Evolutionary conservation across 2,329 filamentous ascomycete species (phyloP), one percentile per base, ranked within the genome.

Genomic region (Colletotrichum magnum): DNA sequence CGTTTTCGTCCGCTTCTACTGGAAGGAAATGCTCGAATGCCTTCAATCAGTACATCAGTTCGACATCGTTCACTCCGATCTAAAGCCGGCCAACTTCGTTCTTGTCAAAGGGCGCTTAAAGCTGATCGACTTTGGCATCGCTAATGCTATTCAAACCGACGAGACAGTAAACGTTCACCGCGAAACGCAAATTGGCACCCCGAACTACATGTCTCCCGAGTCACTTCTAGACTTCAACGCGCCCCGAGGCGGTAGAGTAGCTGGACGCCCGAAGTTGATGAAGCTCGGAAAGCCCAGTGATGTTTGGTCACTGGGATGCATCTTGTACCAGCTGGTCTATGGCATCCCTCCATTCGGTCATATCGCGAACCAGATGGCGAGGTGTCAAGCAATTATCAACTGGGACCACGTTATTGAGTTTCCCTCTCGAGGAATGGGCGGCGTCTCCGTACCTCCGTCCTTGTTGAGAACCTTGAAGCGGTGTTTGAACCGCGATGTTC

Each of bases 1-100:
- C 2, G 93, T 92, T 61, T 98, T 98, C 79, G 94, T 96, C 13
- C 92, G 96, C n/a, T 97, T 93, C 81, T 97, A 97, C 85, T 99
- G 96, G 96, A 96, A 97, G 80, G 96, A 99, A 82, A 99, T 99
- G 96, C 90, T 99, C 18, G 94, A 97, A 79, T 98, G 96, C 78
- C 90, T 99, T 6, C 89, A 93, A 73, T 90, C 95, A 0, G 94
- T 99, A 1, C 96, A 99, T 78, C 89, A 92, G 13, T 87, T 92
- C 78, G 94, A 98, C 77, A 95, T 99, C 72, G 96, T 99, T 3
- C 96, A 99, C 81, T 97, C 94, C 0, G 96, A 99, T 77, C 86
- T 99, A 45, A 99, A 99, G 80, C 96, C 96, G 0, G 95, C 95
- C 75, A 99, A 99, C 79, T 99, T 99, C 79, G 92, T 99, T 26